Base-by-base conservation (phyloP, 192 early-diverging fungal genomes). In the Coemansia sp. region DNA sequence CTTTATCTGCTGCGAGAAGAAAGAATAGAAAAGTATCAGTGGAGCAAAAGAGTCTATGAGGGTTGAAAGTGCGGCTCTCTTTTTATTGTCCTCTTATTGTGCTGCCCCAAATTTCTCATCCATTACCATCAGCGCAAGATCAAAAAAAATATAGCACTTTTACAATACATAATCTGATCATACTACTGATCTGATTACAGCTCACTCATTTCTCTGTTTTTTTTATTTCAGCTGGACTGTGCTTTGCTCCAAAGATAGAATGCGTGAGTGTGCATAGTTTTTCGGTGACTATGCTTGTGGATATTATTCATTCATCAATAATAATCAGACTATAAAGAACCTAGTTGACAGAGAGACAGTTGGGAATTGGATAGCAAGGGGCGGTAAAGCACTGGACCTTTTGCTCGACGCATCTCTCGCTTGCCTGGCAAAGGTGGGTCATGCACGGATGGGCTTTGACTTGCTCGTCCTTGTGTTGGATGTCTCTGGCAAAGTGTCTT, bases 311-410 rank as follows among this genome's bases (percentile, higher is more conserved):
- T 54, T 54, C 52, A 54, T 4, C 16, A 56, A 49, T 41, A 19
- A 32, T 41, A 60, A 6, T 12, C 9, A 3, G 38, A 26, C 15
- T 9, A 59, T 4, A 57, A 38, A 38, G 6, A 64, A 64, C 40
- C 18, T 52, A 67, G 6, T 45, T 9, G 9, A 62, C 54, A 18
- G 62, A 61, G 9, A 62, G 32, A 40, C 76, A 79, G 7, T 19
- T 64, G 5, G 72, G 72, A 18, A 80, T 52, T 23, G 63, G 77
- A 18, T 74, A 59, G 67, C 77, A 80, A 0, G 77, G 77, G 0
- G 65, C 47, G 11, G n/a, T 18, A 44, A 71, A 63, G 58, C 77
- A 80, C 42, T 65, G 66, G 0, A 80, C 72, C 6, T 38, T 54
- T 21, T 58, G 18, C 45, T 80, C 77, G 21, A 73, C 61, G 23